Evolutionary conservation across 208 protist genomes (phyloP), one percentile per base, ranked within the genome.

Genomic region (Leishmania gerbilli): DNA sequence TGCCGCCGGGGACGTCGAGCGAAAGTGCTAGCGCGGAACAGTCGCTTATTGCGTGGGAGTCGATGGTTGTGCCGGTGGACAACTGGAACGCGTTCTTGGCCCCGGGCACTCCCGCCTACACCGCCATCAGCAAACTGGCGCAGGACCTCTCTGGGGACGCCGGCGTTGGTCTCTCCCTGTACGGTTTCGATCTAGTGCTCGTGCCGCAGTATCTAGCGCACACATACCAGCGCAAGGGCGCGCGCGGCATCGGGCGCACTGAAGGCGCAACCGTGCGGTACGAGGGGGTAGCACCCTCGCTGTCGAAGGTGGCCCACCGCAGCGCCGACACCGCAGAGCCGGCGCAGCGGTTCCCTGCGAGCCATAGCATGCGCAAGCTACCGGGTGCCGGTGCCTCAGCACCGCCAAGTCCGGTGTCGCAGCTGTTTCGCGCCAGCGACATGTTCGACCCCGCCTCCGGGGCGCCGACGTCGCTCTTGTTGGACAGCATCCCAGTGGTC

Each of bases 141-240:
- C 51, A 83, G n/a, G 65, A 84, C 37, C 79, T 96, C 60, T 79
- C 85, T 47, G 71, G 71, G 24, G 42, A 80, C 40, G 80, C 71
- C 65, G 83, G 81, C 40, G 81, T 95, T n/a, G 76, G 84, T 3
- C 86, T 97, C 31, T 86, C 86, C 31, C 84, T 97, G 17, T 95
- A 92, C 83, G 94, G 94, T 42, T 95, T 97, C 75, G 94, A 97
- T 77, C 77, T 97, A n/a, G 56, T 97, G 49, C 80, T 97, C 40
- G 71, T 96, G 37, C 94, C 94, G 24, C 67, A 74, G 37, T 53
- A 88, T 58, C 75, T 88, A 19, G 80, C 83, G 42, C 80, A 87
- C 80, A 40, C 62, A 1, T 84, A 88, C 71, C 82, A 90, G 55
- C 76, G 65, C 37, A 80, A 80, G 42, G 74, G 71, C 42, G 67